Evolutionary conservation across 1,139 yeast species (phyloP), one percentile per base, ranked within the genome.

Genomic region (Scheffersomyces illinoinensis): DNA sequence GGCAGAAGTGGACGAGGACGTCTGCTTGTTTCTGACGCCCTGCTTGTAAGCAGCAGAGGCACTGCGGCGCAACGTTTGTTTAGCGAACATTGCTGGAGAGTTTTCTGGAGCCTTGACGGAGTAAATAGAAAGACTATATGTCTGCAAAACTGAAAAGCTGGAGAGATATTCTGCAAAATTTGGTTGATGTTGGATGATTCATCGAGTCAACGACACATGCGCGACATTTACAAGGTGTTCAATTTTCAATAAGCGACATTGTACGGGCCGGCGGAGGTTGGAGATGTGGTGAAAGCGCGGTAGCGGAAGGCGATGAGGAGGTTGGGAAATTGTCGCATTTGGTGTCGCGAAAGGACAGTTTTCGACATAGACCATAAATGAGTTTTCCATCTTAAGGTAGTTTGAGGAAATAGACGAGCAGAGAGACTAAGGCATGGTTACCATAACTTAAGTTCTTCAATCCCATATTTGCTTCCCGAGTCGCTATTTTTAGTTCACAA

Each of bases 1-100:
- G 3, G 98, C 98, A 26, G 97, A 88, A n/a, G 97, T 93, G 39
- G 97, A 91, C 52, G 91, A 85, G 33, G 78, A 71, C 2, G 43
- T 33, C 50, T 68, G 70, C 63, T 74, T 76, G 57, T 63, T 59
- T 65, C 80, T 71, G 55, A 63, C 66, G 21, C 61, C 47, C 55
- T 61, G 62, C 54, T 59, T 61, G 55, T 54, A 54, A 48, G 54
- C 47, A 51, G 53, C 26, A 47, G 26, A 7, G 51, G 51, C 26
- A 48, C 26, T 20, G 24, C 19, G 26, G 51, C 51, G 51, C 51
- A 48, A 48, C 21, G 51, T 17, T 48, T 21, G n/a, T 48, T 48
- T 21, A 20, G 26, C 24, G 51, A 48, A 17, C 51, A 48, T 48
- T 48, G 54, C n/a, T 53, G 54, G 48, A 47, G 33, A 46, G 26